A percentile compares a stretch with the other conserved stretches of the same genome.
Evolutionary conservation across 345 rosid species (phyloP).

Genomic region (Gossypium ekmanianum): DNA sequence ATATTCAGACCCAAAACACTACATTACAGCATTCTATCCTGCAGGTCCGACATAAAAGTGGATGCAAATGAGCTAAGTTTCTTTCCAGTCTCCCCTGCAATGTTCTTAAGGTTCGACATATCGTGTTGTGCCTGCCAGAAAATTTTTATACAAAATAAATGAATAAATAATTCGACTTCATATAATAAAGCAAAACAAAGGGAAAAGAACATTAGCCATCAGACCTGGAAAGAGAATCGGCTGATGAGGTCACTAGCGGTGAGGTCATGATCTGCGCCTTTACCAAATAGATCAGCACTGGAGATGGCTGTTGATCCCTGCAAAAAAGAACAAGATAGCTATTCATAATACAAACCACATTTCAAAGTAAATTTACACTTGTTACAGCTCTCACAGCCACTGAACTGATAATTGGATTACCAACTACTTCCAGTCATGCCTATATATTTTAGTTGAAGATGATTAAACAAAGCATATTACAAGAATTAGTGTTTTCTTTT

Average conservation of each 20-base stretch:
- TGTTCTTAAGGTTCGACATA: constrained; percentile 72
- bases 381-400: not conserved
- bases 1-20: not conserved
- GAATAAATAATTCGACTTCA: not conserved
- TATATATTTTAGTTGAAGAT: not conserved
- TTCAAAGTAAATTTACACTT: not conserved
- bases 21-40: constrained; percentile 76
- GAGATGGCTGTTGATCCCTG: constrained; percentile 93
- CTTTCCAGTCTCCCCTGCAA: constrained; percentile 93
- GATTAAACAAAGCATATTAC: not conserved
- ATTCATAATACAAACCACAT: not conserved
- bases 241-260: constrained; percentile 84
- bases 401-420: not conserved
- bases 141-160: not conserved
- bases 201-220: not conserved
- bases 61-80: constrained; percentile 83
- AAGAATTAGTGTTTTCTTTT: not conserved
- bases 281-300: constrained; percentile 92
- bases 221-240: constrained; percentile 86
- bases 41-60: constrained; percentile 67
- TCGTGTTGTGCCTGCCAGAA: constrained; percentile 80
- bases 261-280: constrained; percentile 48
- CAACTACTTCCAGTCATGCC: not conserved
- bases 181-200: not conserved
- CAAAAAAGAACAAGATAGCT: not conserved